Percentiles rank a stretch among this genome's conserved stretches.
These are phyloP conservation scores for Coprinellus aureogranulatus DNA, from an alignment of 768 basidiomycete genomes.

Conservation along the genomic window DNA sequence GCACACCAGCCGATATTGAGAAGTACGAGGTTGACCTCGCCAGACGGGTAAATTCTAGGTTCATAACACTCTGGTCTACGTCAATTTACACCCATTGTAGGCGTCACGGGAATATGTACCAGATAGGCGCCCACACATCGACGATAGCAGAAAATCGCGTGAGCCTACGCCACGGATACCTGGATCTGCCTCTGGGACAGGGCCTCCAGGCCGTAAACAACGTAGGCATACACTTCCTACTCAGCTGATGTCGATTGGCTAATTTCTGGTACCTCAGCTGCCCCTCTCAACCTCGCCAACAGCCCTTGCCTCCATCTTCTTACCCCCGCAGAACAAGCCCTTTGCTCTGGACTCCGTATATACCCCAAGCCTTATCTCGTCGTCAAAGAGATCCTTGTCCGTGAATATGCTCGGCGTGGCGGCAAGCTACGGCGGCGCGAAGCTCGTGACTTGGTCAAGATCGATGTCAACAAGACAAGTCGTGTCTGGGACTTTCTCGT, in stretches of 20 bases:
- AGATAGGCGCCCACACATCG: neutral
- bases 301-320: conserved; percentile 88
- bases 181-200: conserved; percentile 32
- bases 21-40: conserved; percentile 77
- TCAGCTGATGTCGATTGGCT: neutral
- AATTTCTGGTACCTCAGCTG: conserved; percentile 28
- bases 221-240: conserved; percentile 31
- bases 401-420: conserved; percentile 87
- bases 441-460: conserved; percentile 86
- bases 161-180: conserved; percentile 59
- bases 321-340: conserved; percentile 78
- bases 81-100: conserved; percentile 19
- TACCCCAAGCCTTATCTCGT: conserved; percentile 93
- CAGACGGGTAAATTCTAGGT: conserved; percentile 56
- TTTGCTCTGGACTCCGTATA: conserved; percentile 88
- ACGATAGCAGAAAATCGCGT: conserved; percentile 54
- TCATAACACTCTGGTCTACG: conserved; percentile 9
- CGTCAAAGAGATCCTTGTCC: conserved; percentile 92
- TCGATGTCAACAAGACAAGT: conserved; percentile 91
- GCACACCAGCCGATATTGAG: conserved; percentile 83
- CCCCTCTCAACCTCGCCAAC: conserved; percentile 86
- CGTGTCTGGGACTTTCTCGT: conserved; percentile 92
- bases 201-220: conserved; percentile 41
- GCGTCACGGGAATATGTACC: neutral
- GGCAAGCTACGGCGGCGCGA: conserved; percentile 87